A percentile compares a stretch with the other conserved stretches of the same genome.
These are phyloP conservation scores for Xylaria sp. DNA, from an alignment of 2,329 filamentous ascomycete genomes.

Conservation along the genomic window DNA sequence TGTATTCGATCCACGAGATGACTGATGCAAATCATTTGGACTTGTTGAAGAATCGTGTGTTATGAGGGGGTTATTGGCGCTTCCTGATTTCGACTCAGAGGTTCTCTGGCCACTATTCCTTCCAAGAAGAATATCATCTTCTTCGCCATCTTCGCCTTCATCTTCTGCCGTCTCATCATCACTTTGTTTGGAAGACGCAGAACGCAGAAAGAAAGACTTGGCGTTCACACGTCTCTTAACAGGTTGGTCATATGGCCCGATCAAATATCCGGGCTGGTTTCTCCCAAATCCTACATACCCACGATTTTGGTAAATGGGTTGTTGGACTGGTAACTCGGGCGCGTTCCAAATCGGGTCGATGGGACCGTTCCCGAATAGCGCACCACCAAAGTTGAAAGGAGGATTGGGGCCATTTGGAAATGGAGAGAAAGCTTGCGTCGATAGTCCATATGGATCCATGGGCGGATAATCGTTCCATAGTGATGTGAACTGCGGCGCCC, in stretches of 20 bases:
- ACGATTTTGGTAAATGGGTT: conserved; percentile 13
- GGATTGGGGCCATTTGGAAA: conserved; percentile 18
- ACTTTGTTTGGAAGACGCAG: conserved; percentile 1
- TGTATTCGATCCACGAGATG: background rate
- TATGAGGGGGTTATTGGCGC: conserved; percentile 5
- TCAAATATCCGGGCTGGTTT: conserved; percentile 6
- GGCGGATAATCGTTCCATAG: conserved; percentile 9
- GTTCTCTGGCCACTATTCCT: conserved; percentile 6
- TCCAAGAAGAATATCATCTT: conserved; percentile 28
- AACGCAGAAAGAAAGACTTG: conserved; percentile 17
- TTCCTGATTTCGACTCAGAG: background rate
- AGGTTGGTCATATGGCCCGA: conserved; percentile 3
- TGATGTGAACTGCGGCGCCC: conserved; percentile 1
- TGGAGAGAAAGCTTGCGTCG: conserved; percentile 21
- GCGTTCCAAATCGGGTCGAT: conserved; percentile 37
- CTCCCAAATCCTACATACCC: conserved; percentile 10
- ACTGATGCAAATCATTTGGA: background rate
- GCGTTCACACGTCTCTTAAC: conserved; percentile 16
- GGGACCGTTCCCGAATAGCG: conserved; percentile 16
- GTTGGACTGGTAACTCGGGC: conserved; percentile 26
- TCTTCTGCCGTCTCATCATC: conserved; percentile 16
- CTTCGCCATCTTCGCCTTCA: conserved; percentile 14
- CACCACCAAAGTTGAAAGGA: conserved; percentile 21
- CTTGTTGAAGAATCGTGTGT: background rate
- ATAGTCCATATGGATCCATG: conserved; percentile 15